A percentile compares a stretch with the other conserved stretches of the same genome.
Conservation (phyloP, 331 rosid species). For the Acacia concinna region DNA sequence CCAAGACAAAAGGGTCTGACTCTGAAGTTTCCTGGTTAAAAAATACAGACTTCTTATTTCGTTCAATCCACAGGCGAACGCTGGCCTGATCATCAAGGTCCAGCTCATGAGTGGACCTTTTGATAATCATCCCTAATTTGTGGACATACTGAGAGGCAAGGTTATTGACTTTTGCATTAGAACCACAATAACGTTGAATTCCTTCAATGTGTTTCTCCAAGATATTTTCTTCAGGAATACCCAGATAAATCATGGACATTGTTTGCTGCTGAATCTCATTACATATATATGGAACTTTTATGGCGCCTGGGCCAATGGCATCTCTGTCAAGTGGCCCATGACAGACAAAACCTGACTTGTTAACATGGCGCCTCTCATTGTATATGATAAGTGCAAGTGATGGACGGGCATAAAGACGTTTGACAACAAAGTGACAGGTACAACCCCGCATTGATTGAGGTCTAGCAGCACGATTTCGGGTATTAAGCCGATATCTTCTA, state of each 20-base stretch:
- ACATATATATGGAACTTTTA: slow-evolving; percentile 80
- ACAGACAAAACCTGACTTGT: slow-evolving; percentile 87
- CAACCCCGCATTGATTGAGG: slow-evolving; percentile 99
- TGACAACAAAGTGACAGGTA: slow-evolving; percentile 87
- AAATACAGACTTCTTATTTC: slow-evolving; percentile 75
- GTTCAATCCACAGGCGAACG: slow-evolving; percentile 91
- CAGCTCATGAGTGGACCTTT: slow-evolving; percentile 87
- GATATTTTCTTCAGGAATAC: slow-evolving; percentile 91
- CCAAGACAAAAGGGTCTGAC: slow-evolving; percentile 75
- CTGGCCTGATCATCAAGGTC: slow-evolving; percentile 97
- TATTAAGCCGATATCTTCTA: slow-evolving; percentile 87
- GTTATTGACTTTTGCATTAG: slow-evolving; percentile 72
- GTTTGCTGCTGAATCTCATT: slow-evolving; percentile 95
- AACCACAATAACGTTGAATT: slow-evolving; percentile 77
- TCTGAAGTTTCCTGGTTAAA: slow-evolving; percentile 81
- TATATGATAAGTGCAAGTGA: slow-evolving; percentile 75
- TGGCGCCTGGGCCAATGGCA: slow-evolving; percentile 95
- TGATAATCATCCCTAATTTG: slow-evolving; percentile 91
- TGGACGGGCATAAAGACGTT: slow-evolving; percentile 87
- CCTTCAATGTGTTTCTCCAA: slow-evolving; percentile 95
- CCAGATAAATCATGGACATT: slow-evolving; percentile 94
- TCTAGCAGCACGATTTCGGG: slow-evolving; percentile 97
- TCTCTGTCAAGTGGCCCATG: slow-evolving; percentile 96
- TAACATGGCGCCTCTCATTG: slow-evolving; percentile 81
- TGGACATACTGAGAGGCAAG: slow-evolving; percentile 93